These are phyloP conservation scores for Globisporangium acanthophoron DNA, from an alignment of 352 stramenopile genomes.

Conservation along the genomic window DNA sequence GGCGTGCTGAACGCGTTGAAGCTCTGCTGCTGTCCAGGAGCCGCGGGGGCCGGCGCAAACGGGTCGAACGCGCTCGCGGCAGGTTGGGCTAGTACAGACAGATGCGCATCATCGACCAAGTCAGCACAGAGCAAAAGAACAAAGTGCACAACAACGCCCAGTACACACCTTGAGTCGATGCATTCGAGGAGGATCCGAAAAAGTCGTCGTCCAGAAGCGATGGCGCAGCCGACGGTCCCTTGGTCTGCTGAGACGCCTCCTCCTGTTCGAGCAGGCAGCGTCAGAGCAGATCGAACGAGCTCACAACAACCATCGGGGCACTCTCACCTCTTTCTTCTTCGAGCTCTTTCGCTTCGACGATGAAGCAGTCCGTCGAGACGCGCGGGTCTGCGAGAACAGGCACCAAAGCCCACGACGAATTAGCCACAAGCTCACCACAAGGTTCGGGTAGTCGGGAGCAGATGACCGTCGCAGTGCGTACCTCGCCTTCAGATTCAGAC, in stretches of 20 bases:
- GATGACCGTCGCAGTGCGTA: constrained; percentile 5
- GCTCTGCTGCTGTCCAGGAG: constrained; percentile 21
- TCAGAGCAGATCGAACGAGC: background rate
- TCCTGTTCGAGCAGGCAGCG: constrained; percentile 19
- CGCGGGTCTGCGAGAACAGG: constrained; percentile 11
- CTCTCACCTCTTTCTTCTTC: constrained; percentile 77
- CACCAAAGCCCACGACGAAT: background rate
- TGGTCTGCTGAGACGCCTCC: constrained; percentile 27
- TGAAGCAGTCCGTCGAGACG: constrained; percentile 53
- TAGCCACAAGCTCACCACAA: background rate
- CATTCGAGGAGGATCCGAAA: constrained; percentile 39
- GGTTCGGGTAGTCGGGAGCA: background rate
- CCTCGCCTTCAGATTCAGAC: constrained; percentile 72
- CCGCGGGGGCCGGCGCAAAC: constrained; percentile 38
- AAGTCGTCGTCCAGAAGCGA: constrained; percentile 79
- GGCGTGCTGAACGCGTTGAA: constrained; percentile 39
- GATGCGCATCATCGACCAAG: background rate
- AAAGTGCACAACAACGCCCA: background rate
- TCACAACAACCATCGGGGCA: background rate
- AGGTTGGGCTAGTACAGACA: constrained; percentile 12
- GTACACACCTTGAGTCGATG: constrained; percentile 24
- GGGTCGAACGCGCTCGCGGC: constrained; percentile 57
- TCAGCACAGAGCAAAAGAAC: background rate
- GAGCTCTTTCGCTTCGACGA: constrained; percentile 50
- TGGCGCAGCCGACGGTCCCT: constrained; percentile 52